Evolutionary conservation across 2,329 filamentous ascomycete genomes (phyloP).

Genomic region (Pestalotiopsis sp.): DNA sequence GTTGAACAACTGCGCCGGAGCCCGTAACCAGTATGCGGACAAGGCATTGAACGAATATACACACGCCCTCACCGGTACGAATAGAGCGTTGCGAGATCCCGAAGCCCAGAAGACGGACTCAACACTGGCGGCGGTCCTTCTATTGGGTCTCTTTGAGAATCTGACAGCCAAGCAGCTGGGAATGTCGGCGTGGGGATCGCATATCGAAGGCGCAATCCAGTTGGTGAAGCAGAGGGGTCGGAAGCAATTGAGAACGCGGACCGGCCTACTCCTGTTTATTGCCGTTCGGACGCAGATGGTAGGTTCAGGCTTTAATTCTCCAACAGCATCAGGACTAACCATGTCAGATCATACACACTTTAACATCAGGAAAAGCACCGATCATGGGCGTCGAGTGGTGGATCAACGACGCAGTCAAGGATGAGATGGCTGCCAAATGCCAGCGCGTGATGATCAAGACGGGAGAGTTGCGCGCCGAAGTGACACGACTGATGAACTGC

Average conservation of each 20-base stretch:
- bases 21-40: conserved; percentile 36
- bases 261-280: conserved; percentile 59
- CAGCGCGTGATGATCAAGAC: conserved; percentile 57
- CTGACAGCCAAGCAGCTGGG: conserved; percentile 59
- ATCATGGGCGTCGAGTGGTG: conserved; percentile 62
- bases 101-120: conserved; percentile 54
- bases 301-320: conserved; percentile 21
- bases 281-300: conserved; percentile 65
- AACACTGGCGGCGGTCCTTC: conserved; percentile 61
- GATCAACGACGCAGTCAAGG: conserved; percentile 55
- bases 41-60: conserved; percentile 56
- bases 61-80: conserved; percentile 55
- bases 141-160: conserved; percentile 64
- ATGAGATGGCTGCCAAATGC: conserved; percentile 49
- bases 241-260: conserved; percentile 55
- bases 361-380: conserved; percentile 55
- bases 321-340: conserved; percentile 13
- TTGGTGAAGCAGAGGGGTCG: conserved; percentile 61
- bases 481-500: conserved; percentile 51
- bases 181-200: conserved; percentile 63
- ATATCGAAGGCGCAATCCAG: conserved; percentile 66
- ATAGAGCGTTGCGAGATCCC: conserved; percentile 55
- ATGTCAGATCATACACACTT: conserved; percentile 57
- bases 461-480: conserved; percentile 58
- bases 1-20: conserved; percentile 53